Percentiles rank a stretch among this genome's conserved stretches.
These are phyloP conservation scores for Sporothrix mexicana DNA, from an alignment of 2,329 filamentous ascomycete genomes.

Conservation along the genomic window DNA sequence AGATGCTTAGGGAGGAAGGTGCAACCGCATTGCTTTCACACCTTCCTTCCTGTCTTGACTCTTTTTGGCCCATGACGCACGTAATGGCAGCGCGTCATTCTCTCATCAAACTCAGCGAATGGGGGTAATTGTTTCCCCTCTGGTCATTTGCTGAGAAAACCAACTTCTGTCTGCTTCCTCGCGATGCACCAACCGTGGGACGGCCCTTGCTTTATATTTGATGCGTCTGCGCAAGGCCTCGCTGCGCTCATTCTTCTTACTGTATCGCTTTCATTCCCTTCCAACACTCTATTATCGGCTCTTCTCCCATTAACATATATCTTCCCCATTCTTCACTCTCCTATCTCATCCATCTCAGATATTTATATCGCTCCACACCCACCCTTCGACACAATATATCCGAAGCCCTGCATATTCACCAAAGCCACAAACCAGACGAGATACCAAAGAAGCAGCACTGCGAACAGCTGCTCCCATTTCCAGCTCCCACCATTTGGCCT, in stretches of 20 bases:
- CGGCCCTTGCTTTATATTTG: slow-evolving; percentile 9
- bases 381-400: neutral
- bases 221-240: neutral
- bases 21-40: neutral
- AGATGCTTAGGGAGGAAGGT: neutral
- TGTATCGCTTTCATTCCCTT: neutral
- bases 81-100: neutral
- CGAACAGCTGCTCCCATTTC: neutral
- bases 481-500: neutral
- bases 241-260: too few relatives aligned
- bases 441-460: neutral
- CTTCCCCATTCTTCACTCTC: neutral
- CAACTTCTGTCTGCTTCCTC: slow-evolving; percentile 12
- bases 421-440: neutral
- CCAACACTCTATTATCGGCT: neutral
- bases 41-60: neutral
- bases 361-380: neutral
- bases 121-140: slow-evolving; percentile 17
- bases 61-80: neutral
- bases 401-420: slow-evolving; percentile 1
- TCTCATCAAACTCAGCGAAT: neutral
- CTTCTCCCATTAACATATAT: neutral
- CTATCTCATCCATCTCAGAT: neutral
- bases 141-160: slow-evolving; percentile 5
- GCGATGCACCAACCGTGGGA: neutral